These are phyloP conservation scores for Tagetes erecta DNA, from an alignment of 129 eudicot genomes.

Conservation along the genomic window DNA sequence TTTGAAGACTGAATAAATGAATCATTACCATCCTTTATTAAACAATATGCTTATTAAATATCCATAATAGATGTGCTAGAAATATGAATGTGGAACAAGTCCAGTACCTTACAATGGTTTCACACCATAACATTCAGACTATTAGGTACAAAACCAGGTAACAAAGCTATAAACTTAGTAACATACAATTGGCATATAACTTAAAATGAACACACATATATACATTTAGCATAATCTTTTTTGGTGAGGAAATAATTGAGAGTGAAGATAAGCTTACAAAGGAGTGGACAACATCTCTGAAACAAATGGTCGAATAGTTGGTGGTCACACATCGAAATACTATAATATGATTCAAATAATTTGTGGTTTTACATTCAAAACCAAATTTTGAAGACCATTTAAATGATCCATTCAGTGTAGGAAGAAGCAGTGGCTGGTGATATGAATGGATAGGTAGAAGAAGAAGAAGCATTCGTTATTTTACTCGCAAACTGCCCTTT, in stretches of 20 bases:
- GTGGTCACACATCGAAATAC: constrained; percentile 33
- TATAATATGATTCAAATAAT: not conserved
- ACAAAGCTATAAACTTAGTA: constrained; percentile 11
- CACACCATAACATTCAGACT: not conserved
- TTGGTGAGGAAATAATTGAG: not conserved
- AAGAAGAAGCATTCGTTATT: constrained; percentile 7
- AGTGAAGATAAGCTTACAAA: constrained; percentile 31
- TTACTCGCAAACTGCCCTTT: constrained; percentile 17
- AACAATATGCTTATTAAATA: not conserved
- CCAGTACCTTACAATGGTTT: no score
- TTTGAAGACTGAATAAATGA: not conserved
- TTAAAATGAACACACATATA: constrained; percentile 7
- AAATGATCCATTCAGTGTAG: not conserved
- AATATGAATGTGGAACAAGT: not conserved
- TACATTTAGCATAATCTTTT: not conserved
- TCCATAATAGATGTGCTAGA: not conserved
- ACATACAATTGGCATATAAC: not conserved
- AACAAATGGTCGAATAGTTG: constrained; percentile 35
- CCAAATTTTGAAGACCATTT: constrained; percentile 6
- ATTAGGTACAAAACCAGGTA: constrained; percentile 10
- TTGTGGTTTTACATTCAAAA: not conserved
- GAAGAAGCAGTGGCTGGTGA: constrained; percentile 28
- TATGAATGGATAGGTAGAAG: constrained; percentile 31
- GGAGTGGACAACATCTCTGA: constrained; percentile 36
- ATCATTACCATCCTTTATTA: not conserved